phyloP scores from a whole-genome alignment of 768 basidiomycete genomes.

The Mycena capillaripes region DNA sequence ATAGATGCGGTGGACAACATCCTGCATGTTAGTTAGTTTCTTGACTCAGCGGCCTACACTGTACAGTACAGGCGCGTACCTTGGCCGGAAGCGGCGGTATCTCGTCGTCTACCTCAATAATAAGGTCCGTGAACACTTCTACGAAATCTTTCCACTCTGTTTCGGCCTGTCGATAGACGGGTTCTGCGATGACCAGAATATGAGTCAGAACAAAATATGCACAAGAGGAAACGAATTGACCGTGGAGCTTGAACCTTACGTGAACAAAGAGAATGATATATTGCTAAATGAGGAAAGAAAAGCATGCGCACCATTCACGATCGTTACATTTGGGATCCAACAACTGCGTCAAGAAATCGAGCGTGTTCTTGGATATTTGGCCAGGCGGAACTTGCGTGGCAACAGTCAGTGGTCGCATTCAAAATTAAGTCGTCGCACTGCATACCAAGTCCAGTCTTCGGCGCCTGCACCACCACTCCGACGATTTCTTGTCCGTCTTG shows the following conservation, averaged over 20 bases:
- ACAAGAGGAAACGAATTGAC: conserved; percentile 52
- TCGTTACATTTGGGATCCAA: conserved; percentile 86
- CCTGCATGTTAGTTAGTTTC: conserved; percentile 56
- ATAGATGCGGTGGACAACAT: conserved; percentile 93
- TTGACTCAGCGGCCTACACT: neutral
- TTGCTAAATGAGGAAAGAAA: neutral
- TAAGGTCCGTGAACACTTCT: conserved; percentile 67
- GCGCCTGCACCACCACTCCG: conserved; percentile 84
- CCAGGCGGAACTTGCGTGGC: conserved; percentile 83
- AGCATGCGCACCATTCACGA: conserved; percentile 76
- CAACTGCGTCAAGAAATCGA: conserved; percentile 81
- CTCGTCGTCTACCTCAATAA: conserved; percentile 83
- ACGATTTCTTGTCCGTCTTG: conserved; percentile 79
- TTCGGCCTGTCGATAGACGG: conserved; percentile 85
- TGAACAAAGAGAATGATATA: conserved; percentile 2
- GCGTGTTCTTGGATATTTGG: conserved; percentile 86
- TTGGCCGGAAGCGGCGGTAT: conserved; percentile 89
- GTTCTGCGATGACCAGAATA: conserved; percentile 61
- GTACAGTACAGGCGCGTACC: neutral
- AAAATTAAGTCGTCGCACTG: conserved; percentile 33
- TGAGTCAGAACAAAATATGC: neutral
- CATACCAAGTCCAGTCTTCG: conserved; percentile 87
- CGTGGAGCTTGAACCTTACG: conserved; percentile 89
- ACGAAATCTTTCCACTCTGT: conserved; percentile 86
- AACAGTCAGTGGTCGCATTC: no score